phyloP scores from a whole-genome alignment of 805 yeast species.

The Yarrowia phangngaensis region DNA sequence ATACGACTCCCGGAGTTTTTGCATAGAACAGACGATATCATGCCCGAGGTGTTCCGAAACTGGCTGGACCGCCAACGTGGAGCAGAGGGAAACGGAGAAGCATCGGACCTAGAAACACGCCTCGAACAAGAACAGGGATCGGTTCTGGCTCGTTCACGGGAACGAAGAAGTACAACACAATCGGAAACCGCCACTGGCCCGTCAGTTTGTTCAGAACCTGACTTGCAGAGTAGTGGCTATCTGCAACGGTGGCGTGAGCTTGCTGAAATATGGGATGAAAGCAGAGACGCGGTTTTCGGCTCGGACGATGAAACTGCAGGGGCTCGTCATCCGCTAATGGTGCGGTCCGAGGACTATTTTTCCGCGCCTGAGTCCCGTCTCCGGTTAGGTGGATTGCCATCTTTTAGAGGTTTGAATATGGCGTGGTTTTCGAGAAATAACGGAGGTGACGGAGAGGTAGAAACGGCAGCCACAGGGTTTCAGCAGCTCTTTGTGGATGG shows the following conservation, averaged over 20 bases:
- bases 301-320: slow-evolving; percentile 22
- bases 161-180: slow-evolving; percentile 11
- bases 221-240: slow-evolving; percentile 18
- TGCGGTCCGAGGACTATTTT: slow-evolving; percentile 10
- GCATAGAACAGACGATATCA: slow-evolving; percentile 21
- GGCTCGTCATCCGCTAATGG: neutral
- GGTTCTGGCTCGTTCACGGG: slow-evolving; percentile 10
- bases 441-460: slow-evolving; percentile 7
- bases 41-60: slow-evolving; percentile 24
- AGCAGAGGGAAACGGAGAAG: neutral
- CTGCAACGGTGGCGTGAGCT: slow-evolving; percentile 22
- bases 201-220: slow-evolving; percentile 12
- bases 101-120: slow-evolving; percentile 10
- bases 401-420: slow-evolving; percentile 16
- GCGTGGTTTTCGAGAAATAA: slow-evolving; percentile 12
- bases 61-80: slow-evolving; percentile 21
- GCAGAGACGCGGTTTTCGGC: slow-evolving; percentile 16
- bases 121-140: slow-evolving; percentile 20
- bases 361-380: slow-evolving; percentile 9
- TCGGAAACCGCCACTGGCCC: neutral
- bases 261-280: slow-evolving; percentile 15
- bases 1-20: slow-evolving; percentile 24
- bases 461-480: slow-evolving; percentile 8
- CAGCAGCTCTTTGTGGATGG: slow-evolving; percentile 25
- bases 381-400: slow-evolving; percentile 15